Percentiles rank a stretch among this genome's conserved stretches.
Conservation (phyloP, 2,329 filamentous ascomycete genomes). For the Kalmusia sp. region DNA sequence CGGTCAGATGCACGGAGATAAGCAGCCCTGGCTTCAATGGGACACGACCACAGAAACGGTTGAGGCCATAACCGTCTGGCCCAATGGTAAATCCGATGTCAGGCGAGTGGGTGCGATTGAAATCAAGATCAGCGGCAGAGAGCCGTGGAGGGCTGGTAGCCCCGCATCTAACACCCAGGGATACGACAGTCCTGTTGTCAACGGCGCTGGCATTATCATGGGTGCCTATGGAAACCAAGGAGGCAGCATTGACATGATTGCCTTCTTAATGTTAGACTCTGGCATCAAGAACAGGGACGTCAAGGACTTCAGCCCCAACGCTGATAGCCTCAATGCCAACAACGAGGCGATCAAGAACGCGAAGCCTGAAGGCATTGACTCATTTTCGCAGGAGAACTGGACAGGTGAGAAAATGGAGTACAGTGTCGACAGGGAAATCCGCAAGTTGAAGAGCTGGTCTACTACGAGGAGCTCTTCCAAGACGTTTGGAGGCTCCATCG, state of each 20-base stretch:
- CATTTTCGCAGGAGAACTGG: conserved; percentile 8
- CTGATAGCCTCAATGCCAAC: conserved; percentile 1
- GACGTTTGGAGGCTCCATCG: conserved; percentile 7
- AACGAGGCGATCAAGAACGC: conserved; percentile 7
- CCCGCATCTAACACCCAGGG: conserved; percentile 1
- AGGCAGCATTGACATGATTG: conserved; percentile 8
- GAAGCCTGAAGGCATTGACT: conserved; percentile 6
- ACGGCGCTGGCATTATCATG: conserved; percentile 9
- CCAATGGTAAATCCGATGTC: conserved; percentile 7
- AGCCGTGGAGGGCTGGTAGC: conserved; percentile 3
- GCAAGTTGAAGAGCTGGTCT: conserved; percentile 5
- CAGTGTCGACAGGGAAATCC: background rate
- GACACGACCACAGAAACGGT: conserved; percentile 7
- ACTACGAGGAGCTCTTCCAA: conserved; percentile 7
- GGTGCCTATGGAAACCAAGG: conserved; percentile 7
- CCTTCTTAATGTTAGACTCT: conserved; percentile 8
- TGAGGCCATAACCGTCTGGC: conserved; percentile 8
- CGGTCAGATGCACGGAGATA: conserved; percentile 4
- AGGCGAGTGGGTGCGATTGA: conserved; percentile 6
- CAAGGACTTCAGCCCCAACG: conserved; percentile 3
- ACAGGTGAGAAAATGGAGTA: conserved; percentile 6
- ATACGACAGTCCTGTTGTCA: conserved; percentile 10
- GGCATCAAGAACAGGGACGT: conserved; percentile 6
- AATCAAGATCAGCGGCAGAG: conserved; percentile 9
- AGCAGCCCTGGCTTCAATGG: conserved; percentile 6